Evolutionary conservation across 257 asterid species (phyloP), one percentile per base, ranked within the genome.

Genomic region (Hygrophila difformis): DNA sequence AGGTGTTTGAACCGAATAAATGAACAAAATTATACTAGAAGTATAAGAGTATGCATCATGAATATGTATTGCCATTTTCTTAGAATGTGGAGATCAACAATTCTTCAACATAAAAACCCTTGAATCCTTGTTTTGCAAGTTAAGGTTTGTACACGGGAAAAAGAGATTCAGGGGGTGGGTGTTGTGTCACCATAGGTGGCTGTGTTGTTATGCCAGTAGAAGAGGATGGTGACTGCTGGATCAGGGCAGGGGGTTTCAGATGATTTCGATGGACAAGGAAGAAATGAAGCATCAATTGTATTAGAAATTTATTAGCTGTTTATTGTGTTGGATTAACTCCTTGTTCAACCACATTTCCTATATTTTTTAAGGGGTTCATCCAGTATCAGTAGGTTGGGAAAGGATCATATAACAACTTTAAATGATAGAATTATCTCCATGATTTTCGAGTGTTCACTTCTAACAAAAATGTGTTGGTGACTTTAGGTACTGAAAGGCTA

Each of bases 401-500:
- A n/a, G n/a, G n/a, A n/a, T n/a, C n/a, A n/a, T n/a, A n/a, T n/a
- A n/a, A n/a, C n/a, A n/a, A n/a, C n/a, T n/a, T n/a, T n/a, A n/a
- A n/a, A n/a, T n/a, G n/a, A n/a, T n/a, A n/a, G n/a, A n/a, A n/a
- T 24, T 2, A 24, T 24, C 29, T 2, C 7, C 29, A 24, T 24
- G 29, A 24, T 24, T 24, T 24, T 3, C 29, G 7, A 24, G 12
- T n/a, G 20, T 60, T 51, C 12, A 1, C 13, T 20, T 43, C 45
- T 20, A 44, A 16, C 12, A 14, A 17, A 6, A 46, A 5, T 41
- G 36, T 47, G 46, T 10, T 12, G 2, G 24, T n/a, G 34, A 21
- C 29, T 50, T 22, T 29, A n/a, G 56, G 24, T 56, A 18, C 55
- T 29, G 24, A 16, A 51, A 34, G 49, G 42, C 49, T 15, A 51